Evolutionary conservation across 305 asterid genomes (phyloP).

Genomic region (Andrographis paniculata): DNA sequence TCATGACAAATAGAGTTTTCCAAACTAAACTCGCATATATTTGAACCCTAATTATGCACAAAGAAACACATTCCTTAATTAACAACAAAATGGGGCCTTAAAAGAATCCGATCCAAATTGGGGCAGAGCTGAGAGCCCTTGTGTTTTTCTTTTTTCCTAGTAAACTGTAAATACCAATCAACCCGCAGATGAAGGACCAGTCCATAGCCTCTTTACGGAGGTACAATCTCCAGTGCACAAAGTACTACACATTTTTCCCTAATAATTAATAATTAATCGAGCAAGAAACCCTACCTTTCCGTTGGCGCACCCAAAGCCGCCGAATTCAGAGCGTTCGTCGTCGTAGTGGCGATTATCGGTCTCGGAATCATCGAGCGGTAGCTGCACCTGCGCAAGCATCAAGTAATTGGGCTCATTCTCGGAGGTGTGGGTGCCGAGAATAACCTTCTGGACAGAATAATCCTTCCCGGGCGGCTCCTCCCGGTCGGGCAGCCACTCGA

Average conservation of each 20-base stretch:
- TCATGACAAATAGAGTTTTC: too few species aligned
- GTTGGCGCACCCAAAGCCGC: constrained; percentile 64
- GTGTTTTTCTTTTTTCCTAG: too few species aligned
- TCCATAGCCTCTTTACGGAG: too few species aligned
- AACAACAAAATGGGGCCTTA: too few species aligned
- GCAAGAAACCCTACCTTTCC: constrained; percentile 40
- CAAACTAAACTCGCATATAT: too few species aligned
- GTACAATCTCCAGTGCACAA: neutral
- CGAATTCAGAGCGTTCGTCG: constrained; percentile 50
- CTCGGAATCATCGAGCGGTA: constrained; percentile 67
- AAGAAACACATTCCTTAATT: too few species aligned
- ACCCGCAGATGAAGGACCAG: too few species aligned
- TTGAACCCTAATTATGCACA: too few species aligned
- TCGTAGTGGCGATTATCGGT: constrained; percentile 51
- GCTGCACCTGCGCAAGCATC: constrained; percentile 74
- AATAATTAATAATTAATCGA: neutral
- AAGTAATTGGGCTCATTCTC: constrained; percentile 70
- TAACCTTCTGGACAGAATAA: constrained; percentile 63
- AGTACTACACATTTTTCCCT: neutral
- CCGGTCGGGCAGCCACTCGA: constrained; percentile 67
- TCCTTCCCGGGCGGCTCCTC: constrained; percentile 71
- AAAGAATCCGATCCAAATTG: too few species aligned
- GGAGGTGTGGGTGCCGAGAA: constrained; percentile 70
- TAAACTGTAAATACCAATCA: too few species aligned
- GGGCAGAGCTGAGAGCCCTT: too few species aligned